Evolutionary conservation across 768 basidiomycete species (phyloP), one percentile per base, ranked within the genome.

Genomic region (Lactifluus subvellereus): DNA sequence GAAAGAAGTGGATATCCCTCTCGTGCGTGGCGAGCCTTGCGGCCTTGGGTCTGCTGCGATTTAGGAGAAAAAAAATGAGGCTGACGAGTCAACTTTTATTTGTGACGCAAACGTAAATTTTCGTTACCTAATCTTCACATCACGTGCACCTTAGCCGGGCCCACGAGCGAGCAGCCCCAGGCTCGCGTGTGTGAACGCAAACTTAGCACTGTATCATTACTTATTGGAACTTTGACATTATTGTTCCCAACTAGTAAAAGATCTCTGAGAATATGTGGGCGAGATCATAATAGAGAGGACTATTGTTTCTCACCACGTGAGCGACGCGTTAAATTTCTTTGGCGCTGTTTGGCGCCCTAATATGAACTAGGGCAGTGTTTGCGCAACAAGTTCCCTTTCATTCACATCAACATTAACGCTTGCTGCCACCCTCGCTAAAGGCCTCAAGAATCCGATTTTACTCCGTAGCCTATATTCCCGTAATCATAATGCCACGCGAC

Each of bases 1-100:
- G 60, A 63, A 65, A 69, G 71, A 74, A 61, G 65, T 20, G 38
- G 37, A 40, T 61, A 47, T 7, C 3, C 33, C 62, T 68, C 78
- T 77, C 77, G 81, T 83, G 68, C 70, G 84, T 75, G 66, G 76
- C 83, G 84, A 87, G 85, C 84, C 75, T 84, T 79, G 84, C 82
- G 79, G 84, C 83, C 79, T 89, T 86, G 69, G 77, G 73, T 69
- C 80, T 80, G 77, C 69, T 67, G 65, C 65, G 68, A 16, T 59
- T 63, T 27, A 27, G 53, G 50, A 59, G 55, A 33, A 57, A 27
- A 42, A 7, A n/a, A 30, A 27, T 27, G 42, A 33, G 11, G 6
- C 8, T 2, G 30, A 18, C 32, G 47, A 27, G 6, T n/a, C 6
- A 2, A 37, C 4, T 43, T 43, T 43, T 43, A 37, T 37, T 11